Evolutionary conservation across 1,284 basidiomycete species (phyloP), one percentile per base, ranked within the genome.

Genomic region (Takashimella koratensis): DNA sequence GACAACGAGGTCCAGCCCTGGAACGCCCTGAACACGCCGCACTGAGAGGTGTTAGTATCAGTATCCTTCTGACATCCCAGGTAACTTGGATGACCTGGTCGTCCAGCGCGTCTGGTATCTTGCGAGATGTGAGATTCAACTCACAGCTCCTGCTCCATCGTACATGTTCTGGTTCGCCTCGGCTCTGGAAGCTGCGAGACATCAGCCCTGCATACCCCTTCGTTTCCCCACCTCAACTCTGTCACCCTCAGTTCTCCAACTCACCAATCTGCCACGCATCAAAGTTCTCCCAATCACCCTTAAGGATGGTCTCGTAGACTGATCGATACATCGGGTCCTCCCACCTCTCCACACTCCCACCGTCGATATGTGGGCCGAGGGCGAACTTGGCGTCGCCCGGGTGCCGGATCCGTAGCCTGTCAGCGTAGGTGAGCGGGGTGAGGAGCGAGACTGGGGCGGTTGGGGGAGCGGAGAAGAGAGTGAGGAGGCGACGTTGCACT

Each of bases 271-370:
- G 58, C 61, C 65, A 75, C 2, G 73, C 60, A 52, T 75, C 64
- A 49, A 66, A 80, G 43, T 76, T 68, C 49, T 76, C 75, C 84
- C 86, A 88, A 0, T 65, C 66, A 8, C 87, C 87, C 13, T 73
- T 54, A 2, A 89, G 67, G 47, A 90, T 84, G 12, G 75, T 64
- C 3, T 60, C 43, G 70, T 84, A 90, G 21, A 83, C 83, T 1
- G 62, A 65, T n/a, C 84, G 76, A 65, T 84, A 87, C 1, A 68
- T 74, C 0, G 77, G 71, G 67, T 90, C 88, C 70, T 90, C 87
- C 88, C 88, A 90, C 0, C 86, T 75, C 71, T 91, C 87, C 24
- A 89, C 76, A 4, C 82, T 80, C 0, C 87, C 88, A 0, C 85
- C 85, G 65, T 91, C 88, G 45, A 87, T 79, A 64, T 91, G 88